Conservation (phyloP, 2,329 filamentous ascomycete species). For the Shiraia bambusicola region DNA sequence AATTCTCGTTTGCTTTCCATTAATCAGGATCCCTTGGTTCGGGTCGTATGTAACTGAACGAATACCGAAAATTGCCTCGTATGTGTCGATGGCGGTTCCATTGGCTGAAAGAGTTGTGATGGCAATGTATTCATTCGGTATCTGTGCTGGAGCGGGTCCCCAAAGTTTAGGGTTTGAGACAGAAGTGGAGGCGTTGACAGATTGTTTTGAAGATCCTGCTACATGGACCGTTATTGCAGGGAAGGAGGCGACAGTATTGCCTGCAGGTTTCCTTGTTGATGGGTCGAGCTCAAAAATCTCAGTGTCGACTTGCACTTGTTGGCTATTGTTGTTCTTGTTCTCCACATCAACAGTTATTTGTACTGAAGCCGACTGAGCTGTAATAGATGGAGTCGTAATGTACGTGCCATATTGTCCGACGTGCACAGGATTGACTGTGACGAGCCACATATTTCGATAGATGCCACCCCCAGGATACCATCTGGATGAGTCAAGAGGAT, state of each 20-base stretch:
- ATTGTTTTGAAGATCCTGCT: slow-evolving; percentile 32
- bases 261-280: slow-evolving; percentile 21
- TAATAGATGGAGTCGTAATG: slow-evolving; percentile 51
- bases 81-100: slow-evolving; percentile 43
- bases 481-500: slow-evolving; percentile 51
- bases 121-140: slow-evolving; percentile 53
- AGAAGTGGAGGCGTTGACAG: slow-evolving; percentile 38
- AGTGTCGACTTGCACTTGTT: slow-evolving; percentile 45
- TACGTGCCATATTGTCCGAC: slow-evolving; percentile 54
- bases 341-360: slow-evolving; percentile 51
- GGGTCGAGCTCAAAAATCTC: slow-evolving; percentile 46
- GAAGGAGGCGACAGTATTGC: slow-evolving; percentile 41
- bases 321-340: slow-evolving; percentile 44
- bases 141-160: slow-evolving; percentile 51
- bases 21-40: slow-evolving; percentile 50
- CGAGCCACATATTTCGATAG: slow-evolving; percentile 58
- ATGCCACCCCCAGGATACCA: slow-evolving; percentile 59
- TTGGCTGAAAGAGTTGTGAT: slow-evolving; percentile 44
- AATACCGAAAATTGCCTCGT: slow-evolving; percentile 56
- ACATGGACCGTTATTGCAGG: slow-evolving; percentile 33
- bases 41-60: slow-evolving; percentile 47
- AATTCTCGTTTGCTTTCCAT: slow-evolving; percentile 49
- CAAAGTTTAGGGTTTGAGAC: slow-evolving; percentile 50
- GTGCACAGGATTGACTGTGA: slow-evolving; percentile 49
- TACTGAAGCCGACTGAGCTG: slow-evolving; percentile 49